These are phyloP conservation scores for Pezicula radicicola DNA, from an alignment of 2,329 filamentous ascomycete genomes.

Conservation along the genomic window DNA sequence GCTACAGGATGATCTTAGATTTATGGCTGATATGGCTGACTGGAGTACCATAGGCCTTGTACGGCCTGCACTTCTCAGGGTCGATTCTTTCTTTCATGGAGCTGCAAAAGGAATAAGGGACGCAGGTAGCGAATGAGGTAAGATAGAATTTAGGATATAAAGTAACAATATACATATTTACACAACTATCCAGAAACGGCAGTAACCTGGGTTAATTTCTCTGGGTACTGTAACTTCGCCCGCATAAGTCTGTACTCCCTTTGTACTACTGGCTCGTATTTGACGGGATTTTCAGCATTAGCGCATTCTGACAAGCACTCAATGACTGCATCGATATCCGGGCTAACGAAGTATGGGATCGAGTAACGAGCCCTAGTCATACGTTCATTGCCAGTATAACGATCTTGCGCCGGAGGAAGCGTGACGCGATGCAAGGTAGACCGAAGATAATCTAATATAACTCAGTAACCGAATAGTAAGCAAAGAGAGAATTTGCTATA, in stretches of 20 bases:
- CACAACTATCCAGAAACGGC: not conserved
- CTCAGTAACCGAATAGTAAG: not conserved
- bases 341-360: slow-evolving; percentile 56
- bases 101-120: slow-evolving; percentile 12
- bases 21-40: slow-evolving; percentile 4
- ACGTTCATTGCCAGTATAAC: slow-evolving; percentile 32
- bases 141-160: not conserved
- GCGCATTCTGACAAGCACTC: slow-evolving; percentile 48
- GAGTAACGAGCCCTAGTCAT: slow-evolving; percentile 53
- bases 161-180: not conserved
- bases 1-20: slow-evolving; percentile 10
- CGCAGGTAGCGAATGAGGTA: not conserved
- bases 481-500: not conserved
- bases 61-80: slow-evolving; percentile 11
- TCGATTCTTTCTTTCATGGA: slow-evolving; percentile 13
- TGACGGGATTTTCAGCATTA: slow-evolving; percentile 38
- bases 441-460: slow-evolving; percentile 38
- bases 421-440: slow-evolving; percentile 53
- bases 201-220: not conserved
- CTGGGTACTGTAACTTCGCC: slow-evolving; percentile 19
- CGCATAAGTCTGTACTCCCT: slow-evolving; percentile 22
- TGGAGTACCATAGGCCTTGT: slow-evolving; percentile 16
- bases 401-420: slow-evolving; percentile 37
- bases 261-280: slow-evolving; percentile 41
- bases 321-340: slow-evolving; percentile 46